Conservation (phyloP, 257 asterid species). For the Paulownia fortunei region DNA sequence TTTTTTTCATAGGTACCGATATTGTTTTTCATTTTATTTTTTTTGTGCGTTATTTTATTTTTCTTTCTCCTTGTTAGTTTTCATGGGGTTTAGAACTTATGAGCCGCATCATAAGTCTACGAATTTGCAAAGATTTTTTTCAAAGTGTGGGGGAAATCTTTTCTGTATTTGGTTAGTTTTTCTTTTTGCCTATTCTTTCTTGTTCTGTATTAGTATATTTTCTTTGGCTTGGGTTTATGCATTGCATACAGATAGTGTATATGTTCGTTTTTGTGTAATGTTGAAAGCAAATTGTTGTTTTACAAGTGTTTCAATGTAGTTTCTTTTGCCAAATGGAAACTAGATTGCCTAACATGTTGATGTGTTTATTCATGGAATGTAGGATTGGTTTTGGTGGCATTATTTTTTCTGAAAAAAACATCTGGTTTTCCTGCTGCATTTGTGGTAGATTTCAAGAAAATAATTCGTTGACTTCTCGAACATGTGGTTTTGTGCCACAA, state of each 20-base stretch:
- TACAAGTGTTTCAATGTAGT: neutral
- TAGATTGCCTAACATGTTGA: slow-evolving; percentile 11
- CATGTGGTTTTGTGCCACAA: neutral
- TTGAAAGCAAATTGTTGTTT: neutral
- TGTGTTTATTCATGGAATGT: neutral
- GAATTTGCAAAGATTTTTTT: neutral
- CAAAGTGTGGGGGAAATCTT: neutral
- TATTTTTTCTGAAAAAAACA: neutral
- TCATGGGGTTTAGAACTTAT: neutral
- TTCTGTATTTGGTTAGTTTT: neutral
- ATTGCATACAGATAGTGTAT: slow-evolving; percentile 12
- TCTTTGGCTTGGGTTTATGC: neutral
- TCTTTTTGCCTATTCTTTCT: neutral
- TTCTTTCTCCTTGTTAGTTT: too few species aligned
- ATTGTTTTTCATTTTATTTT: neutral
- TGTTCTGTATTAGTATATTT: neutral
- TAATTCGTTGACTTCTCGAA: slow-evolving; percentile 14
- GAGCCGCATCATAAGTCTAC: neutral
- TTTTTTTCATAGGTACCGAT: neutral
- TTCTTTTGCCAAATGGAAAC: slow-evolving; percentile 2
- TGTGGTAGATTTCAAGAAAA: slow-evolving; percentile 3
- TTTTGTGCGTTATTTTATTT: too few species aligned
- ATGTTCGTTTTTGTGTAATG: neutral
- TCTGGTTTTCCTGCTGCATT: neutral
- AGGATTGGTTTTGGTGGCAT: neutral